Evolutionary conservation across 176 grass and related monocot species (phyloP), one percentile per base, ranked within the genome.

Genomic region (Cenchrus fungigraminus): DNA sequence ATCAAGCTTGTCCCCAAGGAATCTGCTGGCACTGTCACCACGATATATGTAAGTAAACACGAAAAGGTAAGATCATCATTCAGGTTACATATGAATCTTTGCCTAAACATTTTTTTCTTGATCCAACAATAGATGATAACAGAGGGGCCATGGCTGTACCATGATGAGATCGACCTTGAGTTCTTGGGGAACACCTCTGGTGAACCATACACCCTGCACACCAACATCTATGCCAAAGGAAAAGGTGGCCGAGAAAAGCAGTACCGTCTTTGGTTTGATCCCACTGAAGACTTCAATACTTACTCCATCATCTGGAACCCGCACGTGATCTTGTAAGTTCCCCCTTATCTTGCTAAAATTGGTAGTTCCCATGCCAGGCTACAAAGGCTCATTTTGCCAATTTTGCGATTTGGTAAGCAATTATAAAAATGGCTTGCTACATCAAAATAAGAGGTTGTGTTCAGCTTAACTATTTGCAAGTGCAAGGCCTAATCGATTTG

Each of bases 201-300:
- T 2, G 75, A 90, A 50, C 90, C 93, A 1, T 95, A 92, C 75
- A 83, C 87, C 31, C 43, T 92, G 74, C 93, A 95, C 76, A 95
- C 93, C 19, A 95, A 92, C 78, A 87, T 91, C 40, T 95, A 90
- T 53, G 71, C 86, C 57, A 89, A 77, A 63, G 93, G 90, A 52
- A 77, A n/a, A 70, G 93, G 93, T 15, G 68, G 87, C 5, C 65
- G 58, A 68, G 93, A 95, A 73, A 79, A 83, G 85, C 90, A 92
- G 64, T 88, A 90, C 40, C 81, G 82, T 5, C 87, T 95, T 58
- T 92, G 93, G 93, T 95, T 95, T 81, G 88, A 92, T 86, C 93
- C 93, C 28, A 88, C 90, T 9, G 14, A 87, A 76, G 90, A 92
- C 46, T 95, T 95, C 86, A 91, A 95, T 56, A 76, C 79, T 53